phyloP scores from a whole-genome alignment of 495 filamentous ascomycete genomes.

The Penicillium argentinense region DNA sequence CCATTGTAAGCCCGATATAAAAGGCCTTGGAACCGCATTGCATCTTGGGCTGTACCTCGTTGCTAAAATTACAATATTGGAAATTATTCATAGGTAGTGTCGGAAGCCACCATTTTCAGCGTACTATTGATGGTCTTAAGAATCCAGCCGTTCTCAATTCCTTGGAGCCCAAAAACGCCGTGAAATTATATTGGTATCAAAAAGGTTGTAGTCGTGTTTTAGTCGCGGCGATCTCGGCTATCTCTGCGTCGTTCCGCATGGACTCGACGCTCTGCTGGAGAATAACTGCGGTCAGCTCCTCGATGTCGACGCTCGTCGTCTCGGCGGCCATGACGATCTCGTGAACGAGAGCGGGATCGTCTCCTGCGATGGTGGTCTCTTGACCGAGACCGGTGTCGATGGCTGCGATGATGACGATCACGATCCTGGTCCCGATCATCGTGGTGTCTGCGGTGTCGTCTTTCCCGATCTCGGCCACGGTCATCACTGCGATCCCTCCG shows the following conservation, averaged over 20 bases:
- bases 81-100: too few species aligned
- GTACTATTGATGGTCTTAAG: too few species aligned
- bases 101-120: too few species aligned
- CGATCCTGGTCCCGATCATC: conserved; percentile 31
- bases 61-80: too few species aligned
- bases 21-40: too few species aligned
- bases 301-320: conserved; percentile 24
- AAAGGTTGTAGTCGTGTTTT: conserved; percentile 2
- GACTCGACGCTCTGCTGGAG: conserved; percentile 28
- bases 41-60: too few species aligned
- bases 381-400: conserved; percentile 36
- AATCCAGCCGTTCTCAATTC: too few species aligned
- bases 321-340: conserved; percentile 31
- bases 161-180: too few species aligned
- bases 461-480: conserved; percentile 36
- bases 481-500: conserved; percentile 30
- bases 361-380: conserved; percentile 26
- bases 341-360: conserved; percentile 30
- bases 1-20: too few species aligned
- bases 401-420: conserved; percentile 26
- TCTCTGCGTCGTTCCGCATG: conserved; percentile 27
- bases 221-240: conserved; percentile 25
- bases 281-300: conserved; percentile 28
- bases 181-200: too few species aligned
- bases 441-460: conserved; percentile 33